Evolutionary conservation across 352 stramenopile species (phyloP).

Genomic region (Globisporangium polare): DNA sequence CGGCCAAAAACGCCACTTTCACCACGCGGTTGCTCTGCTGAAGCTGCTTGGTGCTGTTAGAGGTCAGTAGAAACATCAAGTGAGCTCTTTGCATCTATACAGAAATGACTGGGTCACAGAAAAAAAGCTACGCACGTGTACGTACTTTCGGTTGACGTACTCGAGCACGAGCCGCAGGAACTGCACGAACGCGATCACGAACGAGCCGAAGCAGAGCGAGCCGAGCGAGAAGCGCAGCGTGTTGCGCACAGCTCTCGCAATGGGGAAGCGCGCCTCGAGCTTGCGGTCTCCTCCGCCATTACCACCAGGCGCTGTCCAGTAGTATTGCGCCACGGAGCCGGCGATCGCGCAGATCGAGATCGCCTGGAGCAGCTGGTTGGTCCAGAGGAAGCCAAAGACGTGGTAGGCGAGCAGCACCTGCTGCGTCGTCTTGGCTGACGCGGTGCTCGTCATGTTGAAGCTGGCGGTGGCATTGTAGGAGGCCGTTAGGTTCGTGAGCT

Average conservation of each 20-base stretch:
- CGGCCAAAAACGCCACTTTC: constrained; percentile 73
- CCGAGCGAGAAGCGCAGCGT: constrained; percentile 90
- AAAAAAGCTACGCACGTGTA: constrained; percentile 13
- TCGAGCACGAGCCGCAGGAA: constrained; percentile 91
- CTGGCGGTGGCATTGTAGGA: constrained; percentile 25
- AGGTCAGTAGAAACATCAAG: not conserved
- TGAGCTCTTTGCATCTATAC: not conserved
- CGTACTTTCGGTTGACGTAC: constrained; percentile 93
- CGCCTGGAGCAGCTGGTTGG: constrained; percentile 93
- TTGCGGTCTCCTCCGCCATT: constrained; percentile 29
- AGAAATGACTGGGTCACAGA: not conserved
- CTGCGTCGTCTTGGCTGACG: constrained; percentile 42
- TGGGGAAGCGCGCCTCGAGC: constrained; percentile 57
- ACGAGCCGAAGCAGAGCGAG: constrained; percentile 95
- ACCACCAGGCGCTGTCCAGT: constrained; percentile 74
- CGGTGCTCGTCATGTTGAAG: constrained; percentile 21
- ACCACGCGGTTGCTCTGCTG: constrained; percentile 72
- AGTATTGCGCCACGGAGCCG: constrained; percentile 89
- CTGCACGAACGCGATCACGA: constrained; percentile 97
- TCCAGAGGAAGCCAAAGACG: constrained; percentile 97
- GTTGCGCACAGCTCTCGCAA: constrained; percentile 51
- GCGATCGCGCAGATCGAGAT: constrained; percentile 94
- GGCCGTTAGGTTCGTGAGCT: constrained; percentile 28
- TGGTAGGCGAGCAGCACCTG: constrained; percentile 65
- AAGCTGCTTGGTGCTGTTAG: constrained; percentile 61